Percentiles rank a stretch among this genome's conserved stretches.
Evolutionary conservation across 2,329 filamentous ascomycete genomes (phyloP).

Genomic region (Curvularia spicifera): DNA sequence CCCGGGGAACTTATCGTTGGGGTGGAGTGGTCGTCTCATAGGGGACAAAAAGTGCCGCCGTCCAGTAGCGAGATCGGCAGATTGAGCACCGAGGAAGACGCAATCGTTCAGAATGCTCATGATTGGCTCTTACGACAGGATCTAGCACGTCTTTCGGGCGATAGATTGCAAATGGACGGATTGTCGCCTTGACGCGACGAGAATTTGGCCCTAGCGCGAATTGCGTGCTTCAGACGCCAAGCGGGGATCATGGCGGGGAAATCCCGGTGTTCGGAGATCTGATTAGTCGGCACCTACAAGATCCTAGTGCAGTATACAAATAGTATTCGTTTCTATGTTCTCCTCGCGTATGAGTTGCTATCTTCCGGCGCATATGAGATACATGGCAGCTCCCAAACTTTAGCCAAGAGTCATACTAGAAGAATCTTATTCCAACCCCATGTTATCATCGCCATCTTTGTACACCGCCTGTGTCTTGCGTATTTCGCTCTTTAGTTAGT

Average conservation of each 20-base stretch:
- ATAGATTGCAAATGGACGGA: slow-evolving; percentile 35
- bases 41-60: slow-evolving; percentile 25
- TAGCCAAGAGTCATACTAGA: background rate
- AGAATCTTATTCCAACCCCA: background rate
- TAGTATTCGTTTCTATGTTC: background rate
- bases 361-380: background rate
- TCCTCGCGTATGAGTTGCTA: background rate
- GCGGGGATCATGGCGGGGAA: slow-evolving; percentile 18
- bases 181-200: slow-evolving; percentile 34
- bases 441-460: background rate
- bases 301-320: background rate
- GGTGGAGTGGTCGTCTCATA: slow-evolving; percentile 19
- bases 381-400: background rate
- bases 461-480: background rate
- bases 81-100: slow-evolving; percentile 37
- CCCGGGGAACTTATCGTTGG: slow-evolving; percentile 20
- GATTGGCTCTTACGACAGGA: slow-evolving; percentile 37
- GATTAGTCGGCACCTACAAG: background rate
- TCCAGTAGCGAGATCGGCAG: slow-evolving; percentile 39
- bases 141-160: slow-evolving; percentile 29
- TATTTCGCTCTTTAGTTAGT: background rate
- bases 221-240: slow-evolving; percentile 29
- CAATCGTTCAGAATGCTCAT: slow-evolving; percentile 26
- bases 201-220: slow-evolving; percentile 40
- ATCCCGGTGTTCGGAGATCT: slow-evolving; percentile 34